Evolutionary conservation across 2,329 filamentous ascomycete genomes (phyloP), one percentile per base, ranked within the genome.

Genomic region (Sphaerulina vaccinii): DNA sequence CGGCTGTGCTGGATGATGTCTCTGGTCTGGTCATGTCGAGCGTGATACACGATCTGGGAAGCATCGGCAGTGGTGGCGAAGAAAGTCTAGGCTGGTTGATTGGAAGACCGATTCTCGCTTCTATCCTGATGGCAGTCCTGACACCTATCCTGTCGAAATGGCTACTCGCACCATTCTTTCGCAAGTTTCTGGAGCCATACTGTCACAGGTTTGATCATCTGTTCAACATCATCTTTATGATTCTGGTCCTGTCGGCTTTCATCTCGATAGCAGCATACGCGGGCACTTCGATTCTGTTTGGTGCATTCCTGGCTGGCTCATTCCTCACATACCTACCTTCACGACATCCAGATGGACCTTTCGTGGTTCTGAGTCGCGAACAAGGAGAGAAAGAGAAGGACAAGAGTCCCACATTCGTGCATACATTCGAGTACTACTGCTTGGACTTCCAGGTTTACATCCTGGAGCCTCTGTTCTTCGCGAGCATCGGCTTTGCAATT

Each of bases 1-100:
- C 74, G 0, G 74, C 74, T 8, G 71, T 77, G 18, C 73, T 77
- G 29, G 73, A 76, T 58, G 74, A 77, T 59, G 72, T 76, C 1
- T 68, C 71, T 1, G 74, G 73, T 2, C 68, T 77, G 9, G 70
- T 77, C 44, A 71, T 75, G 59, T 71, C 71, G 23, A 62, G 60
- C 23, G 67, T 65, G 13, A 65, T 67, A 32, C 56, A 62, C 33
- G 55, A 64, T 24, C 50, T 67, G 1, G 64, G 64, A 9, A 40
- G 40, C 1, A 43, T 65, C 3, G 54, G 57, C 8, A 37, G 23
- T 8, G 58, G 58, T 10, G 51, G 39, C 52, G 24, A 43, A 29
- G 24, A 9, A 7, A 58, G 49, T 41, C 41, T 57, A 3, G 63
- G 59, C 15, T 65, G 61, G 62, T 40, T 65, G 16, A 65, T 67